A percentile compares a stretch with the other conserved stretches of the same genome.
phyloP scores from a whole-genome alignment of 2,329 filamentous ascomycete species.

The Scytalidium lignicola region DNA sequence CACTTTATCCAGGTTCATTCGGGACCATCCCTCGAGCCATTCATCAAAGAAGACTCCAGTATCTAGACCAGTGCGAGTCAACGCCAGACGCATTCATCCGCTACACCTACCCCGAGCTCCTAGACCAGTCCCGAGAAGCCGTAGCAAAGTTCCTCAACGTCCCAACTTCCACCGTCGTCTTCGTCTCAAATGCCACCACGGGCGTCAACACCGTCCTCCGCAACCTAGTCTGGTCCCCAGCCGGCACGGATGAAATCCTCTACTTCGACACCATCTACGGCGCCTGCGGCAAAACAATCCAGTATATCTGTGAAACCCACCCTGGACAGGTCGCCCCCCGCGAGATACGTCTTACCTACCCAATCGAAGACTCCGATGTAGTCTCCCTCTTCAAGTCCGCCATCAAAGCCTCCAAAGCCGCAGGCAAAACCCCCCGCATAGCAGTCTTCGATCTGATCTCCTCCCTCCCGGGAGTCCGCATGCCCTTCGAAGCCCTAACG shows the following conservation, averaged over 20 bases:
- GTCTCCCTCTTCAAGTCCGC: slow-evolving; percentile 54
- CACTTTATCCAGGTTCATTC: slow-evolving; percentile 56
- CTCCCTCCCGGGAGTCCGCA: slow-evolving; percentile 69
- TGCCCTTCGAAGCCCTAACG: slow-evolving; percentile 70
- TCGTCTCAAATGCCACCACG: slow-evolving; percentile 76
- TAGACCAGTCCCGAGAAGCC: slow-evolving; percentile 60
- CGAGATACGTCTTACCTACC: slow-evolving; percentile 61
- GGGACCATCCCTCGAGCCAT: slow-evolving; percentile 67
- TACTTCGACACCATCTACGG: slow-evolving; percentile 73
- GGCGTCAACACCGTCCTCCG: slow-evolving; percentile 76
- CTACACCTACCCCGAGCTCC: slow-evolving; percentile 55
- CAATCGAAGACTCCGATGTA: slow-evolving; percentile 64
- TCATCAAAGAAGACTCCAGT: slow-evolving; percentile 52
- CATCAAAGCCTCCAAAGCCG: slow-evolving; percentile 45
- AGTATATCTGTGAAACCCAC: slow-evolving; percentile 65
- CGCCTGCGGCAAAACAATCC: slow-evolving; percentile 67
- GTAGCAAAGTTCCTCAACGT: slow-evolving; percentile 64
- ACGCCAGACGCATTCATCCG: slow-evolving; percentile 73
- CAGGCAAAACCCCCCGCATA: slow-evolving; percentile 59
- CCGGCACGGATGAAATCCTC: slow-evolving; percentile 64
- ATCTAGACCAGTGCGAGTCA: slow-evolving; percentile 62
- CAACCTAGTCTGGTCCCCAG: slow-evolving; percentile 61
- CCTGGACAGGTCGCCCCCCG: slow-evolving; percentile 35
- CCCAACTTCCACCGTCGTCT: slow-evolving; percentile 62
- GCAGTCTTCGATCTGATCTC: slow-evolving; percentile 80